Conservation (phyloP, 2,329 filamentous ascomycete genomes). For the Fusarium veterinarium region DNA sequence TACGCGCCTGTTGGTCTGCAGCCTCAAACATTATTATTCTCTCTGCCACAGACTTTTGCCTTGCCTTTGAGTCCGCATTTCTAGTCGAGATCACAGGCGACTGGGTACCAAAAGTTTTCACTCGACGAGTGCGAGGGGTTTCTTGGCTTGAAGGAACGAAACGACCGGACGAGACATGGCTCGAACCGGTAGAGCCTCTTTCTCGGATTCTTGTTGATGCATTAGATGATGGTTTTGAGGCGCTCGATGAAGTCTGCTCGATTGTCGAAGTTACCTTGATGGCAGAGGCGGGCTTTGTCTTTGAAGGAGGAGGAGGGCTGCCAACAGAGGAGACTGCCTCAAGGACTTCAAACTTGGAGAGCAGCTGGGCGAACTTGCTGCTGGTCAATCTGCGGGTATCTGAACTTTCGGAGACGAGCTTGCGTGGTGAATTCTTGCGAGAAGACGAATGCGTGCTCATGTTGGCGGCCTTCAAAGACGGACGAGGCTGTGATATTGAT, state of each 20-base stretch:
- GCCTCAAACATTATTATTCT: conserved; percentile 41
- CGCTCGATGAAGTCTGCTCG: neutral
- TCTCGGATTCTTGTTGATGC: neutral
- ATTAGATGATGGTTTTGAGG: neutral
- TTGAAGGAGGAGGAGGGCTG: neutral
- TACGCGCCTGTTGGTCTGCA: conserved; percentile 3
- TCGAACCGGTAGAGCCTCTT: conserved; percentile 8
- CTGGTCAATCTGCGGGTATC: conserved; percentile 5
- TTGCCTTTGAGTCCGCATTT: neutral
- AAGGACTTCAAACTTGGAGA: conserved; percentile 52
- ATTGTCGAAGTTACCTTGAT: neutral
- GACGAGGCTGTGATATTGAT: conserved; percentile 1
- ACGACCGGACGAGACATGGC: conserved; percentile 8
- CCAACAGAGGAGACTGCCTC: conserved; percentile 32
- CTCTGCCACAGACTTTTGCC: conserved; percentile 42
- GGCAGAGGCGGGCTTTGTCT: neutral
- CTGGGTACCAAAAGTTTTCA: conserved; percentile 24
- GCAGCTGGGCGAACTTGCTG: conserved; percentile 46
- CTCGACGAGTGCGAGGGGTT: conserved; percentile 7
- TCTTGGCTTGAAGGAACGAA: neutral
- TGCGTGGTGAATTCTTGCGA: conserved; percentile 11
- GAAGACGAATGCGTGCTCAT: conserved; percentile 27
- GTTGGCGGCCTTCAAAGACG: neutral
- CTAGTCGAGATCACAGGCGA: neutral
- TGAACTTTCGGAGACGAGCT: conserved; percentile 11